A percentile compares a stretch with the other conserved stretches of the same genome.
phyloP scores from a whole-genome alignment of 73 alveolate species.

The Tetrahymena malaccensis region DNA sequence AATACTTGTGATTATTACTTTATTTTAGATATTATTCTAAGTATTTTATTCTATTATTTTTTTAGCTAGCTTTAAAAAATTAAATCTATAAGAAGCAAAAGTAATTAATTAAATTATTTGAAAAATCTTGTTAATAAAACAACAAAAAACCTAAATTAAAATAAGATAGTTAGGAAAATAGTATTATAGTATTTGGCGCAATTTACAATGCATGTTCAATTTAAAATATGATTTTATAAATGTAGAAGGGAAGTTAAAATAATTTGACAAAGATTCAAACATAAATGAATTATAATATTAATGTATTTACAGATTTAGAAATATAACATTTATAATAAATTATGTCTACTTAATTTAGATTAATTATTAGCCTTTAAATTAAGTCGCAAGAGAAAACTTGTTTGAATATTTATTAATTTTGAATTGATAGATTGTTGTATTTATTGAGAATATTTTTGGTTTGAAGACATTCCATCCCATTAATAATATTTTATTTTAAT shows the following conservation, averaged over 20 bases:
- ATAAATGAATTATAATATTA: neutral
- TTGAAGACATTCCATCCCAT: neutral
- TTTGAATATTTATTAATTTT: too few relatives aligned
- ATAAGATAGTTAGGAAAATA: neutral
- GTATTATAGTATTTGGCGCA: neutral
- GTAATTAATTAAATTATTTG: too few relatives aligned
- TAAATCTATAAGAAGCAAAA: neutral
- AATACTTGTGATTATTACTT: too few relatives aligned
- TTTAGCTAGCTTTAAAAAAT: too few relatives aligned
- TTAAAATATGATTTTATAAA: too few relatives aligned
- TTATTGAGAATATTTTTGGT: neutral
- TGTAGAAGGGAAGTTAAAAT: neutral
- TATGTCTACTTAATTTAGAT: neutral
- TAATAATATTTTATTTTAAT: too few relatives aligned
- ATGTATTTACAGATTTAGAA: neutral
- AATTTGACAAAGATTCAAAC: too few relatives aligned
- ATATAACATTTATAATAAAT: neutral
- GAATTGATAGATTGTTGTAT: too few relatives aligned
- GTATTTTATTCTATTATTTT: neutral
- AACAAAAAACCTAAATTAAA: neutral
- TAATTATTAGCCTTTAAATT: too few relatives aligned
- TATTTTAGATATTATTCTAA: neutral
- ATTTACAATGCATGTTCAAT: too few relatives aligned
- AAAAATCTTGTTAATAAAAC: too few relatives aligned
- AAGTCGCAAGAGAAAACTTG: neutral